These are phyloP conservation scores for cucumber (Cucumis sativus) DNA, from an alignment of 306 rosid genomes.

Conservation along the genomic window DNA sequence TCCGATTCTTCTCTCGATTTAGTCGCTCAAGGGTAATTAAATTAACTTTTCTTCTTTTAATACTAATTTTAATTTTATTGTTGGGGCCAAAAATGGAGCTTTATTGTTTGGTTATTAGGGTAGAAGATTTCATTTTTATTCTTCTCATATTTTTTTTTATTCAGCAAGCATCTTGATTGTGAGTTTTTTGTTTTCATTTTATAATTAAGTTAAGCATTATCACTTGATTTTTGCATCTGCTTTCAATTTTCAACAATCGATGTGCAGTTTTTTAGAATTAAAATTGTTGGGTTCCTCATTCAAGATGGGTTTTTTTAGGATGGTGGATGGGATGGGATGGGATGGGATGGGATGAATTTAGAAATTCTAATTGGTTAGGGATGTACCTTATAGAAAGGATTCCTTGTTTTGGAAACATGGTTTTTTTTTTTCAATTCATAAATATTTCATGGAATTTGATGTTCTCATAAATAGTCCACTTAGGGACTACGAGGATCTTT, in stretches of 20 bases:
- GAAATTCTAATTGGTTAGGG: not conserved
- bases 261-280: not conserved
- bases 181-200: not conserved
- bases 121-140: not conserved
- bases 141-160: not conserved
- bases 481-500: no score
- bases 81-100: not conserved
- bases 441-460: no score
- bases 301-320: not conserved
- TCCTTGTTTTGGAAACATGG: not conserved
- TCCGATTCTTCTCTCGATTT: conserved; percentile 45
- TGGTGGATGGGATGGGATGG: no score
- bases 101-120: not conserved
- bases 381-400: not conserved
- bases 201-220: not conserved
- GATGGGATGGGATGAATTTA: not conserved
- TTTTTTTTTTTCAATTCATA: not conserved
- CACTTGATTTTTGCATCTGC: not conserved
- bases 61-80: not conserved
- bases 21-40: conserved; percentile 52
- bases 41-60: not conserved
- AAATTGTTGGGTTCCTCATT: not conserved
- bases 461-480: no score
- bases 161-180: not conserved
- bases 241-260: not conserved